A percentile compares a stretch with the other conserved stretches of the same genome.
Evolutionary conservation across 805 yeast genomes (phyloP).

Genomic region (Priceomyces melissophilus): DNA sequence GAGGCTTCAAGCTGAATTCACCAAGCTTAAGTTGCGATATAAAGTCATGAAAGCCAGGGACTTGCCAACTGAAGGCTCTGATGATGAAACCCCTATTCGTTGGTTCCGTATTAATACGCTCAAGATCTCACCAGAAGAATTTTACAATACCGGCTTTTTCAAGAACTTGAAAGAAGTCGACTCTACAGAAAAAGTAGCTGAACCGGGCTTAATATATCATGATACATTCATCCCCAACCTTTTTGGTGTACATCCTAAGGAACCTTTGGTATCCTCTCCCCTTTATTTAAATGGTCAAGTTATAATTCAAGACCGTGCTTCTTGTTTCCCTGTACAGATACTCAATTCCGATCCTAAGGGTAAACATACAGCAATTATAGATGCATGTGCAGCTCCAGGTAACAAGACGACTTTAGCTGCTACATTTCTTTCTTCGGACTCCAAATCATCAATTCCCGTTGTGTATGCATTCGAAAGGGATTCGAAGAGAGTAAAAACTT

Average conservation of each 20-base stretch:
- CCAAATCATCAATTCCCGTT: constrained; percentile 20
- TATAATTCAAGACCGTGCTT: constrained; percentile 93
- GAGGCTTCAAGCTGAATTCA: constrained; percentile 76
- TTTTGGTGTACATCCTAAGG: constrained; percentile 79
- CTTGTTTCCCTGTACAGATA: constrained; percentile 92
- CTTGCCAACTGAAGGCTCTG: constrained; percentile 24
- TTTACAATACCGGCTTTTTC: constrained; percentile 37
- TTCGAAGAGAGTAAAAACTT: constrained; percentile 60
- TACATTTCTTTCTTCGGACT: constrained; percentile 44
- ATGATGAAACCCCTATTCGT: constrained; percentile 67
- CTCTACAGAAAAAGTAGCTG: constrained; percentile 30
- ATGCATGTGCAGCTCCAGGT: constrained; percentile 98
- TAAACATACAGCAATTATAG: constrained; percentile 63
- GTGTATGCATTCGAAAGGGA: constrained; percentile 90
- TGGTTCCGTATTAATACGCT: constrained; percentile 78
- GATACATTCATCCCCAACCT: constrained; percentile 75
- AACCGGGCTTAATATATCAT: constrained; percentile 58
- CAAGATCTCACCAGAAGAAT: constrained; percentile 39
- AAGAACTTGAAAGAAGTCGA: constrained; percentile 44
- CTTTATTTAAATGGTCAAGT: constrained; percentile 73
- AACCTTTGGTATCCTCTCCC: constrained; percentile 61
- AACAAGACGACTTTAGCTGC: constrained; percentile 95
- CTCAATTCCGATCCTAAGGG: constrained; percentile 51
- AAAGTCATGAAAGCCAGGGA: constrained; percentile 58
- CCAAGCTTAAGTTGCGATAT: constrained; percentile 69